Conservation (phyloP, 2,329 filamentous ascomycete genomes). For the Harringtonia lauricola region DNA sequence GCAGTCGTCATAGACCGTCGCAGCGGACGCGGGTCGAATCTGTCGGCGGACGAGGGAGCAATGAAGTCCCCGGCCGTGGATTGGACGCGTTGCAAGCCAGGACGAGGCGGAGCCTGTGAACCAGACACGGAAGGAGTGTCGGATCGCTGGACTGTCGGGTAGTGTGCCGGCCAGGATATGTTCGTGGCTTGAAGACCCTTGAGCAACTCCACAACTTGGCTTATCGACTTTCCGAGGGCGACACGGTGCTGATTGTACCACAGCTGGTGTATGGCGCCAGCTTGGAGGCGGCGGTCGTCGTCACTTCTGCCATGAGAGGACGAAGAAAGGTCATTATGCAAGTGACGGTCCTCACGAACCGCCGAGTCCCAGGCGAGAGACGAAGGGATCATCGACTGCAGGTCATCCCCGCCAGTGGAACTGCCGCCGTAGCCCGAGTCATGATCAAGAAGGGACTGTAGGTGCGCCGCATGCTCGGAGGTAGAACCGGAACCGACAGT, state of each 20-base stretch:
- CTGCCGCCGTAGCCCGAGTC: slow-evolving; percentile 93
- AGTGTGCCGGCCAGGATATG: slow-evolving; percentile 83
- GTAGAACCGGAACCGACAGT: slow-evolving; percentile 75
- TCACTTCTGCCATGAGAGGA: slow-evolving; percentile 29
- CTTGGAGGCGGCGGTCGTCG: slow-evolving; percentile 55
- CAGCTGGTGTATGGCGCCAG: slow-evolving; percentile 81
- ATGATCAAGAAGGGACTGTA: slow-evolving; percentile 71
- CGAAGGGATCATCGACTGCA: slow-evolving; percentile 15
- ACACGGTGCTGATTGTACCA: slow-evolving; percentile 91
- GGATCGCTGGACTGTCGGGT: slow-evolving; percentile 68
- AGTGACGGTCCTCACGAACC: slow-evolving; percentile 33
- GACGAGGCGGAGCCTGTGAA: slow-evolving; percentile 40
- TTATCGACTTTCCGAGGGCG: slow-evolving; percentile 78
- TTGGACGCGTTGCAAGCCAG: slow-evolving; percentile 51
- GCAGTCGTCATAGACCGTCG: slow-evolving; percentile 59
- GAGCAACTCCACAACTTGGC: slow-evolving; percentile 72
- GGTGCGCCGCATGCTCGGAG: slow-evolving; percentile 67
- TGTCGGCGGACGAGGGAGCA: not conserved
- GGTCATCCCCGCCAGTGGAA: slow-evolving; percentile 47
- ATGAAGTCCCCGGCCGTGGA: slow-evolving; percentile 41
- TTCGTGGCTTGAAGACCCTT: slow-evolving; percentile 81
- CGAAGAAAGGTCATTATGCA: slow-evolving; percentile 24
- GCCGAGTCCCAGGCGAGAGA: slow-evolving; percentile 31
- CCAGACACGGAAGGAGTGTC: slow-evolving; percentile 25
- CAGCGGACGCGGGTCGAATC: slow-evolving; percentile 23